These are phyloP conservation scores for Bacidia rubella DNA, from an alignment of 495 filamentous ascomycete species.

Conservation along the genomic window DNA sequence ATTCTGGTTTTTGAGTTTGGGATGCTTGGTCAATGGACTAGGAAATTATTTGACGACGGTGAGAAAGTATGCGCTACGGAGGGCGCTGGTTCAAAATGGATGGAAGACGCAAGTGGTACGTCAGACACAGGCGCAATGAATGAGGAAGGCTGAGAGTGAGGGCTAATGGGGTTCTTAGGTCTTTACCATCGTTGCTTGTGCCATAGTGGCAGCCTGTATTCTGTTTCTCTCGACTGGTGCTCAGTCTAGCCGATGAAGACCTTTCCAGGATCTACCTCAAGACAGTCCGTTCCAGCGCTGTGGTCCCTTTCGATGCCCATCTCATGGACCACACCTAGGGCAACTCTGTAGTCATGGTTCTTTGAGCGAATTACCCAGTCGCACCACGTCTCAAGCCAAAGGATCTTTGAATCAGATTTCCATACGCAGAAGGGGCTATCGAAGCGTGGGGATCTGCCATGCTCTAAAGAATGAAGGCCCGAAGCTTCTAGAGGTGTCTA, in stretches of 20 bases:
- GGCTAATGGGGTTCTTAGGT: slow-evolving; percentile 29
- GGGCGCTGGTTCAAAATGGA: slow-evolving; percentile 81
- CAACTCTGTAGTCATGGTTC: no score
- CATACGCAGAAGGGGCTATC: no score
- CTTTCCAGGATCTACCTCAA: neutral
- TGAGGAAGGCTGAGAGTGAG: neutral
- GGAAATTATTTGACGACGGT: slow-evolving; percentile 82
- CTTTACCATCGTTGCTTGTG: slow-evolving; percentile 60
- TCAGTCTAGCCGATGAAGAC: neutral
- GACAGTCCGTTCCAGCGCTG: no score
- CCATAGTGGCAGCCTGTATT: slow-evolving; percentile 71
- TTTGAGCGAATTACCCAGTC: no score
- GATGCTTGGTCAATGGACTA: slow-evolving; percentile 61
- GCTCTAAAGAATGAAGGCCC: no score
- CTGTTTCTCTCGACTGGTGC: slow-evolving; percentile 46
- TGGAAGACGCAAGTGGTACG: slow-evolving; percentile 80
- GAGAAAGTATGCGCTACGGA: slow-evolving; percentile 62
- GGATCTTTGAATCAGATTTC: no score
- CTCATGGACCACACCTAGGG: no score
- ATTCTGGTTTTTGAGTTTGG: slow-evolving; percentile 73
- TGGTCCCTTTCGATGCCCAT: no score
- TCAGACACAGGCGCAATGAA: slow-evolving; percentile 4
- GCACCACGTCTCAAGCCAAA: no score
- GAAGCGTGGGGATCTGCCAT: no score
- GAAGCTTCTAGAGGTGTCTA: no score